A percentile compares a stretch with the other conserved stretches of the same genome.
These are phyloP conservation scores for Potentilla sterilis DNA, from an alignment of 306 rosid species.

Conservation along the genomic window DNA sequence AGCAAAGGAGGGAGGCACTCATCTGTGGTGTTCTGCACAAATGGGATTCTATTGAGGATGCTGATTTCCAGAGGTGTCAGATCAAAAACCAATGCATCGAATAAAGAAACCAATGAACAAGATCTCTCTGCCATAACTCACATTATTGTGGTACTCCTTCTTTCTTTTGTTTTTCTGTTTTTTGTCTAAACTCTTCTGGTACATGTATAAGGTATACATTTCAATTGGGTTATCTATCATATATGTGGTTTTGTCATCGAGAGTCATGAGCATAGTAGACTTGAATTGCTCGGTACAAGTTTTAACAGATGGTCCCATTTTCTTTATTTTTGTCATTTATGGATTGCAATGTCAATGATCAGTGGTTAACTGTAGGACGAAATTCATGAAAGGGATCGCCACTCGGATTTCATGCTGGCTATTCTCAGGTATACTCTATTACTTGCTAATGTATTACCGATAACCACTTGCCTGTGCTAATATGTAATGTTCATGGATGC, in stretches of 20 bases:
- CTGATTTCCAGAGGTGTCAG: conserved; percentile 53
- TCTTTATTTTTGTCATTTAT: conserved; percentile 14
- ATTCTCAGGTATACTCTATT: conserved; percentile 56
- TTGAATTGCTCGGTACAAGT: not conserved
- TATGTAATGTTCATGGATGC: conserved; percentile 16
- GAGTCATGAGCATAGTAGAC: not conserved
- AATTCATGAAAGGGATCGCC: conserved; percentile 96
- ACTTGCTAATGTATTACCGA: conserved; percentile 6
- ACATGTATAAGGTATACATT: no score
- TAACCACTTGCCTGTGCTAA: conserved; percentile 3
- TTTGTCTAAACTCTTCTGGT: not conserved
- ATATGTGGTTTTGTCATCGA: not conserved
- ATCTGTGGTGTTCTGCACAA: conserved; percentile 86
- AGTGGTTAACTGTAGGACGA: conserved; percentile 63
- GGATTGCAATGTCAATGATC: conserved; percentile 1
- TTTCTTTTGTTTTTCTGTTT: not conserved
- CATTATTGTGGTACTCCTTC: conserved; percentile 75
- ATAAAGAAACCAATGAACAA: conserved; percentile 33
- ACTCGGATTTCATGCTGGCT: conserved; percentile 87
- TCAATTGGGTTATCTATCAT: not conserved
- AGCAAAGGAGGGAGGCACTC: conserved; percentile 78
- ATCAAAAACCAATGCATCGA: conserved; percentile 25
- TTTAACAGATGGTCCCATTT: not conserved
- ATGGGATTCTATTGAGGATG: conserved; percentile 79
- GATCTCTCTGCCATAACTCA: conserved; percentile 63